Percentiles rank a stretch among this genome's conserved stretches.
These are phyloP conservation scores for Aspergillus vadensis DNA, from an alignment of 2,329 filamentous ascomycete genomes.

Conservation along the genomic window DNA sequence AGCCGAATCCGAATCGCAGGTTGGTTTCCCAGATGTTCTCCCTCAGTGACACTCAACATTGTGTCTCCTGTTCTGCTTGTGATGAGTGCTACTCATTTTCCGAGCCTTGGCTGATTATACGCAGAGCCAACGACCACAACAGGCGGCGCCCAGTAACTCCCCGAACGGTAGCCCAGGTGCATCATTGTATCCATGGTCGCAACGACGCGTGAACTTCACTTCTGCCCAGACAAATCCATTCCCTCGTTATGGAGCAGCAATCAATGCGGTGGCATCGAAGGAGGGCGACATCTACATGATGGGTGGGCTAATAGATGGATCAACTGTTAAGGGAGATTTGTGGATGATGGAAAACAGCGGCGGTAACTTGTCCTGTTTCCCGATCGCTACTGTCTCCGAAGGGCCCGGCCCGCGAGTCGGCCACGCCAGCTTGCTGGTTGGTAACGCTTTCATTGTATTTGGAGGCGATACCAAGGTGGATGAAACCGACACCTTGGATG, in stretches of 20 bases:
- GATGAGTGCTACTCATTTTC: background rate
- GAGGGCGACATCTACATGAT: slow-evolving; percentile 97
- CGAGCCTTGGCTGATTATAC: slow-evolving; percentile 3
- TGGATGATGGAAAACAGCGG: slow-evolving; percentile 94
- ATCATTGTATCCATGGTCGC: slow-evolving; percentile 94
- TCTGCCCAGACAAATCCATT: slow-evolving; percentile 83
- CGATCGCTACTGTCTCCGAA: slow-evolving; percentile 86
- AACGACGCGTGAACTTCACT: slow-evolving; percentile 82
- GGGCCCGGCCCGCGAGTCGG: slow-evolving; percentile 93
- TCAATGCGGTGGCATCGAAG: slow-evolving; percentile 89
- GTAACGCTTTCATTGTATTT: slow-evolving; percentile 98
- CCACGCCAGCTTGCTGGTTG: slow-evolving; percentile 89
- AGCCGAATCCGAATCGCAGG: slow-evolving; percentile 58
- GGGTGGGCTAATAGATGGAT: slow-evolving; percentile 92
- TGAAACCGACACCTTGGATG: slow-evolving; percentile 85
- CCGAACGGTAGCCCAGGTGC: slow-evolving; percentile 63
- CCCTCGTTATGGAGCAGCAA: slow-evolving; percentile 93
- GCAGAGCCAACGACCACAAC: slow-evolving; percentile 38
- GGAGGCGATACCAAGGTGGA: slow-evolving; percentile 98
- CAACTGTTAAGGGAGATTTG: slow-evolving; percentile 92
- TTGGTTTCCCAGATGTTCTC: slow-evolving; percentile 35
- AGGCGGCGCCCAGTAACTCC: slow-evolving; percentile 59
- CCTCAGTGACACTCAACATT: slow-evolving; percentile 6
- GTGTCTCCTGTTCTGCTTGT: background rate
- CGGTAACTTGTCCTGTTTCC: slow-evolving; percentile 84